phyloP scores from a whole-genome alignment of 2,329 filamentous ascomycete genomes.

The Chaetomium globosum region DNA sequence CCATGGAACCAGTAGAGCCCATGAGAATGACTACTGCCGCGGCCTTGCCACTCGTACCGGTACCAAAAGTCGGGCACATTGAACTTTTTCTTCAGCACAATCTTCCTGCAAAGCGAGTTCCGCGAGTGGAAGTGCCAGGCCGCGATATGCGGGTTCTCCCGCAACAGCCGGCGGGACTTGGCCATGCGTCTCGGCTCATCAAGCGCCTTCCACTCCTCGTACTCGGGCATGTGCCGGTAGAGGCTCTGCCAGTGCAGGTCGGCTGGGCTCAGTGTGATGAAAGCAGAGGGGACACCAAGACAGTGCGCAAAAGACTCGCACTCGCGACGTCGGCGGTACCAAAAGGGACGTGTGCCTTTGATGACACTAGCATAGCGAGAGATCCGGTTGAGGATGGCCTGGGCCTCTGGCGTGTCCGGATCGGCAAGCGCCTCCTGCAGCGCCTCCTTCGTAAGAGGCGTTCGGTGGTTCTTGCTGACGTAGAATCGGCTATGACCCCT shows the following conservation, averaged over 20 bases:
- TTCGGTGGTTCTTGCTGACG: conserved; percentile 3
- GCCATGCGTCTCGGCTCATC: conserved; percentile 11
- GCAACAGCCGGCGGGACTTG: conserved; percentile 12
- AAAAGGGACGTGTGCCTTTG: neutral
- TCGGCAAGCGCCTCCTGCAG: conserved; percentile 7
- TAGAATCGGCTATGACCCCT: conserved; percentile 1
- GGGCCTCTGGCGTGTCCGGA: conserved; percentile 4
- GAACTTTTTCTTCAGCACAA: conserved; percentile 11
- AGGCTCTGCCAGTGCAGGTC: conserved; percentile 11
- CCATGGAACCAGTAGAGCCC: neutral
- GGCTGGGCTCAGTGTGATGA: conserved; percentile 9
- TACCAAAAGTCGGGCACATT: conserved; percentile 10
- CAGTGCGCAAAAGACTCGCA: conserved; percentile 10
- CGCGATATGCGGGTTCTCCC: conserved; percentile 18
- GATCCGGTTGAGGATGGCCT: neutral
- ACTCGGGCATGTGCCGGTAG: conserved; percentile 9
- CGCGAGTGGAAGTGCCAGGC: conserved; percentile 14
- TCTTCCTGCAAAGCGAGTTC: conserved; percentile 10
- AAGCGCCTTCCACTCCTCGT: conserved; percentile 8
- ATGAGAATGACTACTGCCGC: conserved; percentile 1
- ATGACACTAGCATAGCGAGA: neutral
- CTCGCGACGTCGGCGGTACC: conserved; percentile 12
- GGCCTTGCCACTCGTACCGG: conserved; percentile 13
- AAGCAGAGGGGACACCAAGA: conserved; percentile 1
- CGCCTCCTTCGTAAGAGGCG: conserved; percentile 7